These are phyloP conservation scores for Amanita subjunquillea DNA, from an alignment of 768 basidiomycete genomes.

Conservation along the genomic window DNA sequence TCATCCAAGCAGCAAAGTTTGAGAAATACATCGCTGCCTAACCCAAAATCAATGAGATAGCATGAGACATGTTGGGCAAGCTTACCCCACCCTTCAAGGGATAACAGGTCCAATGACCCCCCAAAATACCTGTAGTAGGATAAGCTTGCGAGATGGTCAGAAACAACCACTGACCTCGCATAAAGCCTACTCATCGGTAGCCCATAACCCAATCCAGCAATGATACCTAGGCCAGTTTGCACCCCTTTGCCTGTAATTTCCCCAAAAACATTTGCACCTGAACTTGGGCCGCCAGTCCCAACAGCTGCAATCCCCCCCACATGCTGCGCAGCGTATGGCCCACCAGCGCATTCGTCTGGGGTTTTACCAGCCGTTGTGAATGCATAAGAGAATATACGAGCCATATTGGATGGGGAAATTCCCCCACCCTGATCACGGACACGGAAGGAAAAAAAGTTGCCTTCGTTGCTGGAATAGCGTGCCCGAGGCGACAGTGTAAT, in stretches of 20 bases:
- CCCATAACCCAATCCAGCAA: conserved; percentile 85
- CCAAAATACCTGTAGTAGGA: conserved; percentile 60
- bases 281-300: conserved; percentile 23
- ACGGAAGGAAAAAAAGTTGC: conserved; percentile 61
- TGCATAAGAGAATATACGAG: conserved; percentile 81
- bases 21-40: conserved; percentile 41
- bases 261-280: conserved; percentile 50
- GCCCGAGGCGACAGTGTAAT: conserved; percentile 62
- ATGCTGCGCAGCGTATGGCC: conserved; percentile 72
- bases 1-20: conserved; percentile 41
- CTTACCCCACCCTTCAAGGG: conserved; percentile 76
- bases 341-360: conserved; percentile 39
- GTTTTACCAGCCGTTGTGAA: conserved; percentile 72
- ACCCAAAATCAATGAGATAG: conserved; percentile 5
- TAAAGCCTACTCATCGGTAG: conserved; percentile 73
- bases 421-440: conserved; percentile 86
- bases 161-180: conserved; percentile 34
- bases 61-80: conserved; percentile 9
- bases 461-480: conserved; percentile 15
- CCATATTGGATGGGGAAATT: conserved; percentile 62
- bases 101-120: conserved; percentile 72
- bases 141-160: conserved; percentile 1
- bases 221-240: conserved; percentile 78
- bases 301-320: conserved; percentile 64
- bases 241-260: conserved; percentile 73